These are phyloP conservation scores for Starmera stellimalicola DNA, from an alignment of 1,139 yeast genomes.

Conservation along the genomic window DNA sequence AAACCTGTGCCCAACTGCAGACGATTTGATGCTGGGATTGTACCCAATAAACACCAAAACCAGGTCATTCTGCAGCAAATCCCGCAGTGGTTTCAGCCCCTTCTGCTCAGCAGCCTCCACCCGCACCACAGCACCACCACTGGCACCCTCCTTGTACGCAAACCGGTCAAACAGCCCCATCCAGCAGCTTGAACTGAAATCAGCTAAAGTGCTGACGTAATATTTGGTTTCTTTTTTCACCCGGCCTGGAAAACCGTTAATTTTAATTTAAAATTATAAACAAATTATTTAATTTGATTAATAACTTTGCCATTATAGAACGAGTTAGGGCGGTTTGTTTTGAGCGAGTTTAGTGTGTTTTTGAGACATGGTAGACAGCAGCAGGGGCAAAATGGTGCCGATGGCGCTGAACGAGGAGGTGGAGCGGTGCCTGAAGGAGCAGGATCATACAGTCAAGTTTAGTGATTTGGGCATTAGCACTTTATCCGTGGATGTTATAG, in stretches of 20 bases:
- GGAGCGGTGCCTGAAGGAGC: slow-evolving; percentile 8
- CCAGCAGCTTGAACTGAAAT: too few relatives aligned
- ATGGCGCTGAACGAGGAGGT: slow-evolving; percentile 11
- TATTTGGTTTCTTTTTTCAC: too few relatives aligned
- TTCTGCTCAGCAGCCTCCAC: background rate
- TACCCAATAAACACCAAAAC: slow-evolving; percentile 56
- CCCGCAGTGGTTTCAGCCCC: slow-evolving; percentile 14
- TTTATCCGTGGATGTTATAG: slow-evolving; percentile 30
- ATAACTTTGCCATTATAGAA: too few relatives aligned
- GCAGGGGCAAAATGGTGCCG: slow-evolving; percentile 15
- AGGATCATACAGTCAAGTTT: slow-evolving; percentile 17
- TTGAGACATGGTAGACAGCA: too few relatives aligned
- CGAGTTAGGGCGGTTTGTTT: too few relatives aligned
- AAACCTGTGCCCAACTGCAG: slow-evolving; percentile 57
- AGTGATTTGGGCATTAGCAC: slow-evolving; percentile 25
- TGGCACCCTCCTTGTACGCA: background rate
- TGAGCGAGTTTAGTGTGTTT: too few relatives aligned
- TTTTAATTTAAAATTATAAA: too few relatives aligned
- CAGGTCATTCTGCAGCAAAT: slow-evolving; percentile 15
- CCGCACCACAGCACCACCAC: background rate
- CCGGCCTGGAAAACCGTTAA: too few relatives aligned
- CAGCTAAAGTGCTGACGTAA: too few relatives aligned
- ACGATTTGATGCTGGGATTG: slow-evolving; percentile 66
- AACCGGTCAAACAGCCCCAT: background rate
- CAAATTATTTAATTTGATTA: too few relatives aligned